Evolutionary conservation across 257 asterid species (phyloP), one percentile per base, ranked within the genome.

Genomic region (Vinca minor): DNA sequence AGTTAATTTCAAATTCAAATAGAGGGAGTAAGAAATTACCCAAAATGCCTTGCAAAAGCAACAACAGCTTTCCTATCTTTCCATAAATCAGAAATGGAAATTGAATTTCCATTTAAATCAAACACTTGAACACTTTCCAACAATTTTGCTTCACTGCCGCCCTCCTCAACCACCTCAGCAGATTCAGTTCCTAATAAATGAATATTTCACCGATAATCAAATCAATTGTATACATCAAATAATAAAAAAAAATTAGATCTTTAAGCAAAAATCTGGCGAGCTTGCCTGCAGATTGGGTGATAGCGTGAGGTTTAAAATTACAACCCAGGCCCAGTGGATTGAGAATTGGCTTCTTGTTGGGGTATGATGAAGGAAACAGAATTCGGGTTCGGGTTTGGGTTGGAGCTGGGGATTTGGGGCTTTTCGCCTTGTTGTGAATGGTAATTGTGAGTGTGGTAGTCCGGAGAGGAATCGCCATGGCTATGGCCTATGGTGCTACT

Each of bases 31-130:
- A 59, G 18, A 34, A 68, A 58, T 66, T 72, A 89, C 98, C 96
- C 98, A 70, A 92, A 92, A 82, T 92, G 98, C 57, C 98, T 96
- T 68, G 96, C 96, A 76, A 92, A 92, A 17, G 98, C 98, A 53
- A 92, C 93, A 35, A 92, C 89, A 32, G 94, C 96, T 75, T 83
- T 92, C 84, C 98, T 83, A 70, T 92, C 95, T 76, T 85, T 85
- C 98, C 98, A 92, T 73, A 92, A 67, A 75, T 92, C 86, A 32
- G 96, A 83, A 75, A 92, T 84, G 35, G 83, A 81, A 47, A 83
- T 59, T 61, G 72, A 81, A 53, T 70, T 78, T 71, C 96, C 96
- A 47, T 81, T 75, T 83, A 92, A 83, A 75, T 78, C 86, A 59
- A 66, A 79, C 68, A 92, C 93, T 59, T 70, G 21, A 64, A 82